phyloP scores from a whole-genome alignment of 805 yeast species.

The Kockiozyma suomiensis region DNA sequence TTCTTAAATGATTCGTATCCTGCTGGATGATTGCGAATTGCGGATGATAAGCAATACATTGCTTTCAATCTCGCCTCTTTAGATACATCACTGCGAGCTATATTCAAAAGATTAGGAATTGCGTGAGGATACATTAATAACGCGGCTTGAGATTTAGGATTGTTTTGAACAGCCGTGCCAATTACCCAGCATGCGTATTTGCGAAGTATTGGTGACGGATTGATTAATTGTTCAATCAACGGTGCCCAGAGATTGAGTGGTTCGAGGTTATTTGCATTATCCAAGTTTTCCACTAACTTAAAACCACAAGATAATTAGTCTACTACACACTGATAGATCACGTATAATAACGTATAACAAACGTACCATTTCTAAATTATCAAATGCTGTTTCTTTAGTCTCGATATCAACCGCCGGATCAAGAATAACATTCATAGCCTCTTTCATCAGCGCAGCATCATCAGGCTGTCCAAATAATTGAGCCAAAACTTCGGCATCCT shows the following conservation, averaged over 20 bases:
- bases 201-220: conserved; percentile 51
- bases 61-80: conserved; percentile 59
- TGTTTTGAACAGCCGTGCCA: conserved; percentile 93
- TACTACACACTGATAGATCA: not conserved
- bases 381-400: conserved; percentile 73
- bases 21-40: conserved; percentile 65
- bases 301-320: not conserved
- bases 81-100: conserved; percentile 37
- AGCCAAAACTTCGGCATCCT: conserved; percentile 73
- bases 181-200: conserved; percentile 69
- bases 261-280: conserved; percentile 91
- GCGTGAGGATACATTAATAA: conserved; percentile 37
- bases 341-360: not conserved
- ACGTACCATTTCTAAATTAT: conserved; percentile 77
- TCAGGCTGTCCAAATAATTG: conserved; percentile 81
- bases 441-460: conserved; percentile 86
- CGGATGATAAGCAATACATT: conserved; percentile 73
- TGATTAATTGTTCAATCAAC: conserved; percentile 57
- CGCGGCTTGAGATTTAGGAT: conserved; percentile 65
- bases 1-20: conserved; percentile 60
- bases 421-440: conserved; percentile 63
- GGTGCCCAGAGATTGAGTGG: conserved; percentile 80
- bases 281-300: conserved; percentile 77
- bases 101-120: conserved; percentile 39
- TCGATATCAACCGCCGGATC: conserved; percentile 63